Base-by-base conservation (phyloP, 2,329 filamentous ascomycete species). In the Beauveria sp. region DNA sequence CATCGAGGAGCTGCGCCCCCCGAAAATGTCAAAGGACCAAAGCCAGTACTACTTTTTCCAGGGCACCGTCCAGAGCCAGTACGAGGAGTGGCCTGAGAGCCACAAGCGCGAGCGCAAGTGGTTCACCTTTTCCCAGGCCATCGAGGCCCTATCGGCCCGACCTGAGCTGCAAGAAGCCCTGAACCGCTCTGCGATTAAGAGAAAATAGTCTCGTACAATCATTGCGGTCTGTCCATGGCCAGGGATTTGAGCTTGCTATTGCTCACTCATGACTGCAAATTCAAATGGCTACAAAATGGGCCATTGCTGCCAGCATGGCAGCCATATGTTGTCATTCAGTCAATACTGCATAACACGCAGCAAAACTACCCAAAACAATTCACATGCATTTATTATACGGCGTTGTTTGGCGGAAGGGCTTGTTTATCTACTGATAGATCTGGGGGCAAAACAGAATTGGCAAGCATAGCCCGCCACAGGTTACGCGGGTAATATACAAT, bases 101-200 rank as follows among this genome's bases (percentile, higher is more conserved):
- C 86, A 96, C 75, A 97, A 97, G 81, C 84, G 94, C 69, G 88
- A 88, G 73, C 86, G 94, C 63, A 85, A 89, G 72, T 99, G 94
- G 94, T 91, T 96, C 74, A 88, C 86, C 56, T 97, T 91, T 72
- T 77, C 82, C 55, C 85, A 96, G 73, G 94, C 94, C n/a, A 85
- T 84, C 65, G 85, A 90, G 66, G 86, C 87, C 54, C 79, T 99
- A 69, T 82, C 85, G 66, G 83, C 84, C 63, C 84, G 94, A 61
- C 93, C 93, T 2, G 94, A 97, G 80, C 80, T 99, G 62, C 79
- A 93, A 65, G 90, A 96, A 73, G 94, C 94, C 34, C 80, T 99
- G 64, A 88, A 90, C 70, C 83, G 89, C 69, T 96, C 91, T 71
- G 89, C 88, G 58, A 81, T 92, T 75, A 83, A 85, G 70, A 71